Evolutionary conservation across 1,139 yeast species (phyloP).

Genomic region (Pichia sp.): DNA sequence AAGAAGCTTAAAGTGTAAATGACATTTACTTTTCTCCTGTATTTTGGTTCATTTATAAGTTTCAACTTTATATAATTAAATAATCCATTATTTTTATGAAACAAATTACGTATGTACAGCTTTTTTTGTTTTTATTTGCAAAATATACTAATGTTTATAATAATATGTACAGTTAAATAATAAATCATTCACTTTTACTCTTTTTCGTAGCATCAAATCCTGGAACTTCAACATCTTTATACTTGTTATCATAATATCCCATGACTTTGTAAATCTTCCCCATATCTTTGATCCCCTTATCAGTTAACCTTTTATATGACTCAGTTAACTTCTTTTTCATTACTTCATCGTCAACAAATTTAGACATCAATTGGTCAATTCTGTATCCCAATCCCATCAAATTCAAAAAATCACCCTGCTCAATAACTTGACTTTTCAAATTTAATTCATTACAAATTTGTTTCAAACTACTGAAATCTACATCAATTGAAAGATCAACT

Average conservation of each 20-base stretch:
- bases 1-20: not conserved
- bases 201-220: constrained; percentile 31
- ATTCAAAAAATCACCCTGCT: constrained; percentile 79
- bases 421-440: constrained; percentile 43
- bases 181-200: not conserved
- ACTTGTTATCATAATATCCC: constrained; percentile 48
- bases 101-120: no score
- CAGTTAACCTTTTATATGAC: constrained; percentile 61
- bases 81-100: no score
- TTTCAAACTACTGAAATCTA: constrained; percentile 46
- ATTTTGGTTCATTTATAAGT: no score
- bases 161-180: not conserved
- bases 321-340: constrained; percentile 44
- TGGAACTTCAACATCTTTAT: constrained; percentile 33
- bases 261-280: constrained; percentile 72
- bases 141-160: not conserved
- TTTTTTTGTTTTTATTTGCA: no score
- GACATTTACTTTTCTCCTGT: no score
- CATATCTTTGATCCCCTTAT: constrained; percentile 59
- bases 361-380: constrained; percentile 45
- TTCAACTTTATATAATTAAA: no score
- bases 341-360: constrained; percentile 27
- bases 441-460: constrained; percentile 18
- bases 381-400: constrained; percentile 71
- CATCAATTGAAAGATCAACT: constrained; percentile 79